These are phyloP conservation scores for Ustilago xerochloae DNA, from an alignment of 1,284 basidiomycete genomes.

Conservation along the genomic window DNA sequence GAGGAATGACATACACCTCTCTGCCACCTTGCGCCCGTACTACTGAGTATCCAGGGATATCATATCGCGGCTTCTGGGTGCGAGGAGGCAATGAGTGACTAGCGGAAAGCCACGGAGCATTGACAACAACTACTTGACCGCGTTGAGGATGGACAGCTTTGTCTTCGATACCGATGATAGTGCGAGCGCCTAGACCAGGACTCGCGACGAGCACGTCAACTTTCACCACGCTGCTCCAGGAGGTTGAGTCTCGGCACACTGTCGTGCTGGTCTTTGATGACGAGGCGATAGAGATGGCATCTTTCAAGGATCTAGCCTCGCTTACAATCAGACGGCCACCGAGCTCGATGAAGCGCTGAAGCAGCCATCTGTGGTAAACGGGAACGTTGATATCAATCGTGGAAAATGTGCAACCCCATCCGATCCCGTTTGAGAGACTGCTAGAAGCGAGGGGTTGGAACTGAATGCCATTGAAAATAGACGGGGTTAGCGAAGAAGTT, in stretches of 20 bases:
- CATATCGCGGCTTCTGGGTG: background rate
- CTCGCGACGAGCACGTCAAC: conserved; percentile 38
- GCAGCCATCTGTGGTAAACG: conserved; percentile 51
- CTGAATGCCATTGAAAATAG: background rate
- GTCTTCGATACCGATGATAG: conserved; percentile 40
- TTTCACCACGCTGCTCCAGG: background rate
- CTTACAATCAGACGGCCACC: conserved; percentile 45
- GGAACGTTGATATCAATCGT: conserved; percentile 60
- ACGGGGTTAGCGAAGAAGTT: background rate
- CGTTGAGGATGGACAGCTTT: conserved; percentile 44
- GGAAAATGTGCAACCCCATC: conserved; percentile 45
- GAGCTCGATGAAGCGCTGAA: conserved; percentile 38
- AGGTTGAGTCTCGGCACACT: background rate
- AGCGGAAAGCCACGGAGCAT: conserved; percentile 53
- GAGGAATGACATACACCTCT: conserved; percentile 58
- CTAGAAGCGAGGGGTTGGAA: conserved; percentile 21
- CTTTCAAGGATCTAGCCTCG: conserved; percentile 6
- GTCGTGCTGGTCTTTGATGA: background rate
- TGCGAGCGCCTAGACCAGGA: conserved; percentile 52
- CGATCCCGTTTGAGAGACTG: conserved; percentile 16
- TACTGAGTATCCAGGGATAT: conserved; percentile 29
- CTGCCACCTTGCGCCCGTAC: conserved; percentile 41
- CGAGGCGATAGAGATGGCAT: conserved; percentile 13
- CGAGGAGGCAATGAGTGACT: background rate
- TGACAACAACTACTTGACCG: conserved; percentile 58